Evolutionary conservation across 371 early-diverging fungal genomes (phyloP).

Genomic region (Mucor racemosus): DNA sequence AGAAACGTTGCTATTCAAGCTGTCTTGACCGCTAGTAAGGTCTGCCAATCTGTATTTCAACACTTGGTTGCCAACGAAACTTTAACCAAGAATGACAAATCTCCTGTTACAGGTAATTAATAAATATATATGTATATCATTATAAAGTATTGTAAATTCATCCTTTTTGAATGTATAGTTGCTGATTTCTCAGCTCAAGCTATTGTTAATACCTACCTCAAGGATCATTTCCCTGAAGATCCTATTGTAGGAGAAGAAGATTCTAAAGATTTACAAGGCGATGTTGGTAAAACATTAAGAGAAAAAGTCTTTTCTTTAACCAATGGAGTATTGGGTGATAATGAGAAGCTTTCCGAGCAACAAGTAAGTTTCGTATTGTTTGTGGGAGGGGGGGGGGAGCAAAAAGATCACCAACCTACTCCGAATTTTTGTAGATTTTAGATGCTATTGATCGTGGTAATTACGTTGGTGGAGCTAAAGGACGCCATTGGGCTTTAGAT

Average conservation of each 20-base stretch:
- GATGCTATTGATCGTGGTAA: conserved; percentile 90
- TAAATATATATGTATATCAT: neutral
- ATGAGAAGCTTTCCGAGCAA: conserved; percentile 61
- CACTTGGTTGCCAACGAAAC: conserved; percentile 79
- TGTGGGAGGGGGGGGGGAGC: neutral
- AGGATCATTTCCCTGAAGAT: conserved; percentile 80
- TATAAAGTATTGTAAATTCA: neutral
- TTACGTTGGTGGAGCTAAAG: conserved; percentile 79
- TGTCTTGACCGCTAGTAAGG: conserved; percentile 82
- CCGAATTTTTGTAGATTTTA: conserved; percentile 58
- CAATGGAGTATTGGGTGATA: conserved; percentile 66
- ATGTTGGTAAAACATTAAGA: conserved; percentile 66
- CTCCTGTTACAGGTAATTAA: conserved; percentile 87
- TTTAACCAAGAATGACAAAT: conserved; percentile 89
- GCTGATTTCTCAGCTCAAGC: conserved; percentile 97
- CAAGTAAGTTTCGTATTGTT: conserved; percentile 53
- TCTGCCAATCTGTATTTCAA: conserved; percentile 85
- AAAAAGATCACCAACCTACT: neutral
- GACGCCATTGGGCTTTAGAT: conserved; percentile 95
- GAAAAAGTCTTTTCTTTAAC: conserved; percentile 82
- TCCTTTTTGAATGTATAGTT: conserved; percentile 51
- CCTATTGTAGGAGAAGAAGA: conserved; percentile 96
- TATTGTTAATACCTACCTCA: conserved; percentile 84
- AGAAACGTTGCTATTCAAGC: conserved; percentile 86
- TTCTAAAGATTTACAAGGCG: conserved; percentile 79